These are phyloP conservation scores for Globisporangium splendens DNA, from an alignment of 352 stramenopile genomes.

Conservation along the genomic window DNA sequence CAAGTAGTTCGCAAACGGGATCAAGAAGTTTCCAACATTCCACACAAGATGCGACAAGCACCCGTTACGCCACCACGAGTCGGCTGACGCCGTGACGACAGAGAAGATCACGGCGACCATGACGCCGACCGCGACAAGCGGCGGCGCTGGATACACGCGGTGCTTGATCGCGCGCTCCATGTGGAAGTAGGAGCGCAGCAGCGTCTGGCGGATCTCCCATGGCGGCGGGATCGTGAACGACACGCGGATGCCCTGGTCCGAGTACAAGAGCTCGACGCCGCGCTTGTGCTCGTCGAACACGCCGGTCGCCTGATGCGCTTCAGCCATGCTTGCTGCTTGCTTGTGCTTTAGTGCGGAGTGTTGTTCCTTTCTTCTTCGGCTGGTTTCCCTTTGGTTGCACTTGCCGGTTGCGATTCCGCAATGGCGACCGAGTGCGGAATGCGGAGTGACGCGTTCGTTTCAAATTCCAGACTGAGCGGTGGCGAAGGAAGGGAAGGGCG, in stretches of 20 bases:
- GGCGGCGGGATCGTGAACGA: slow-evolving; percentile 83
- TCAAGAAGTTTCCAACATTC: slow-evolving; percentile 73
- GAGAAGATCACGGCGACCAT: slow-evolving; percentile 62
- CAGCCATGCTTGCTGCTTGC: no score
- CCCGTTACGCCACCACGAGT: slow-evolving; percentile 86
- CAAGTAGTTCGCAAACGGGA: slow-evolving; percentile 63
- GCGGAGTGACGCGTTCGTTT: slow-evolving; percentile 1
- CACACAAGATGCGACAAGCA: slow-evolving; percentile 73
- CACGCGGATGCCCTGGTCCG: slow-evolving; percentile 76
- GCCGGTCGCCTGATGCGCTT: slow-evolving; percentile 81
- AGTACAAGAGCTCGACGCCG: slow-evolving; percentile 84
- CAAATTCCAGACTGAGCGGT: slow-evolving; percentile 15
- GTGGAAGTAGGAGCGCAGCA: slow-evolving; percentile 65
- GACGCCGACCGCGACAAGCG: slow-evolving; percentile 52
- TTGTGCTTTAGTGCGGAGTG: not conserved
- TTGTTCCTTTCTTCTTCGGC: not conserved
- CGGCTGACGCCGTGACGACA: slow-evolving; percentile 48
- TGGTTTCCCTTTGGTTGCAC: not conserved
- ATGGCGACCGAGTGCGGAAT: not conserved
- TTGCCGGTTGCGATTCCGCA: not conserved
- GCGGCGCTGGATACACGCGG: slow-evolving; percentile 76
- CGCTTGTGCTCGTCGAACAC: slow-evolving; percentile 87
- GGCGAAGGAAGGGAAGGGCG: no score
- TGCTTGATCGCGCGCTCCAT: slow-evolving; percentile 65
- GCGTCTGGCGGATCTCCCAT: slow-evolving; percentile 61